Conservation (phyloP, 495 filamentous ascomycete genomes). For the Talaromyces proteolyticus region DNA sequence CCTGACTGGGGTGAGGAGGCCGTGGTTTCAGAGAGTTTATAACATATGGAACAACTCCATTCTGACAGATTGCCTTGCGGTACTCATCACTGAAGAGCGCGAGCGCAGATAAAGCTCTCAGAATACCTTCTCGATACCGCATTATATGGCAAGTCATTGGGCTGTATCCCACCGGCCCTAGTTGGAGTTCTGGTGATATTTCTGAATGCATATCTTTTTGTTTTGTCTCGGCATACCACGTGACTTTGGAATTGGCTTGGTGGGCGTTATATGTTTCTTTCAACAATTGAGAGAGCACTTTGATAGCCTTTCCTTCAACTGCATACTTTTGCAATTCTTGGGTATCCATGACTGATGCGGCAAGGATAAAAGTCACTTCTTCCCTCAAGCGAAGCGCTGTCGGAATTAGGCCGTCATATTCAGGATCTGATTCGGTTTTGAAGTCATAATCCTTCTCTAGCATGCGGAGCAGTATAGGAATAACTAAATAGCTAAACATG, state of each 20-base stretch:
- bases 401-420: slow-evolving; percentile 33
- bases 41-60: slow-evolving; percentile 72
- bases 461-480: slow-evolving; percentile 68
- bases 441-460: slow-evolving; percentile 52
- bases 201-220: slow-evolving; percentile 11
- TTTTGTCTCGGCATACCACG: slow-evolving; percentile 35
- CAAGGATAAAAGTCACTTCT: slow-evolving; percentile 66
- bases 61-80: slow-evolving; percentile 74
- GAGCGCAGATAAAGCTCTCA: slow-evolving; percentile 73
- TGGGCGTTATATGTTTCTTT: slow-evolving; percentile 60
- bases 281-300: slow-evolving; percentile 65
- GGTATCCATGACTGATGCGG: slow-evolving; percentile 71
- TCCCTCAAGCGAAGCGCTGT: slow-evolving; percentile 49
- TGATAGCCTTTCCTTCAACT: slow-evolving; percentile 70
- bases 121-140: slow-evolving; percentile 68
- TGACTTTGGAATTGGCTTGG: slow-evolving; percentile 23
- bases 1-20: slow-evolving; percentile 25
- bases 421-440: slow-evolving; percentile 30
- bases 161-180: slow-evolving; percentile 59
- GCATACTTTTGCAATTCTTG: slow-evolving; percentile 73
- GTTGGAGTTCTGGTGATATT: slow-evolving; percentile 20
- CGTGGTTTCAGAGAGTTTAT: slow-evolving; percentile 72
- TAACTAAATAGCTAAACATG: slow-evolving; percentile 57
- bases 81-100: slow-evolving; percentile 78
- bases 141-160: slow-evolving; percentile 64